Evolutionary conservation across 176 grass and related monocot species (phyloP), one percentile per base, ranked within the genome.

Genomic region (Oryza meyeriana): DNA sequence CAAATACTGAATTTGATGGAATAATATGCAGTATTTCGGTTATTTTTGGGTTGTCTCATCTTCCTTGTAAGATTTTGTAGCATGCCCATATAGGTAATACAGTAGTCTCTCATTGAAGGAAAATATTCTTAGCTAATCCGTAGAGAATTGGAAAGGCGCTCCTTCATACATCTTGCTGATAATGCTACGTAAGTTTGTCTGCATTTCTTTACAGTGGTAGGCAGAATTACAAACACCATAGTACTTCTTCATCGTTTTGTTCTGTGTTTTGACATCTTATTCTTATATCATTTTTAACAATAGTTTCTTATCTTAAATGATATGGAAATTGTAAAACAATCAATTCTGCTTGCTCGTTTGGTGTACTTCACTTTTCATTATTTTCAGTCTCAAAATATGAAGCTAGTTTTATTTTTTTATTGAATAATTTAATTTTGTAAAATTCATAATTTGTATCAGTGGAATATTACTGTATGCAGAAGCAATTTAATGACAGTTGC

Each of bases 1-100:
- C 41, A 72, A 34, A 29, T 82, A 70, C 32, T 70, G 10, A 80
- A 81, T 39, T 65, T 81, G 63, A 25, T 79, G 26, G 26, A 69
- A 79, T 79, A 75, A 84, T 80, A 80, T 61, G 0, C 4, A 31
- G 29, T 40, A 17, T 52, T 59, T 22, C 45, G 5, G 28, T 78
- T 64, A 36, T 10, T 34, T 10, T 34, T 11, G 10, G 47, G 35
- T 33, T 20, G 33, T 69, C 2, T 12, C 5, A 10, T 61, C 5
- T 4, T 42, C 6, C 13, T 12, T 47, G 1, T 33, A 16, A 8
- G 11, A 26, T 12, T 55, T 9, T 52, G 0, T 64, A 13, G 12
- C 47, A 6, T 17, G 2, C 65, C 3, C 18, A 22, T 17, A 17
- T 47, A 17, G 41, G 44, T 17, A 16, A 47, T 16, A 47, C 2